Percentiles rank a stretch among this genome's conserved stretches.
Conservation (phyloP, 106 monocot species). For the Dendrobium nobile region DNA sequence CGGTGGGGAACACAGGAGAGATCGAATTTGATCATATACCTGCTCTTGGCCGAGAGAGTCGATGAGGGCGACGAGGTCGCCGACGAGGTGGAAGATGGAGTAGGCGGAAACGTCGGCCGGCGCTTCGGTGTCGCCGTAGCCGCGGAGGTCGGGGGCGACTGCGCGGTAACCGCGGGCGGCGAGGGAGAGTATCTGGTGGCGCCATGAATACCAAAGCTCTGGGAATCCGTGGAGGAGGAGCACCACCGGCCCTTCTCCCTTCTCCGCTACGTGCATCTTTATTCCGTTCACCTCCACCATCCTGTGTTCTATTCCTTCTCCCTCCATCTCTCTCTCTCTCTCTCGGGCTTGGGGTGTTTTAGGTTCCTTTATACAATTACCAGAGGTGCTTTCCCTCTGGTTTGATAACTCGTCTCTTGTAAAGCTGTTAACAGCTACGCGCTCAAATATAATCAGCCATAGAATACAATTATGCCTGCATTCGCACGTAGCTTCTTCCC, state of each 20-base stretch:
- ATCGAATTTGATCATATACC: not conserved
- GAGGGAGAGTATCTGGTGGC: conserved; percentile 52
- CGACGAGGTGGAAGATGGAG: conserved; percentile 13
- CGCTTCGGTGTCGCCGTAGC: conserved; percentile 12
- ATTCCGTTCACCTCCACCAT: too few species aligned
- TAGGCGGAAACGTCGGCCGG: conserved; percentile 1
- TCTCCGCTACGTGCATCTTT: not conserved
- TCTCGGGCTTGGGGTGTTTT: not conserved
- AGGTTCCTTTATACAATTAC: too few species aligned
- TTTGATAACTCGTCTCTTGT: too few species aligned
- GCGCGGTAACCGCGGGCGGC: conserved; percentile 11
- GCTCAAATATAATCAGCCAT: too few species aligned
- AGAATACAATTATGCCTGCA: too few species aligned
- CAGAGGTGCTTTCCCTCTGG: too few species aligned
- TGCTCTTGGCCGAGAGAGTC: conserved; percentile 12
- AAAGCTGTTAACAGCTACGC: too few species aligned
- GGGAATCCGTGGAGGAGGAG: conserved; percentile 64
- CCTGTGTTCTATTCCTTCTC: conserved; percentile 28
- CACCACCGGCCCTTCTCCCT: conserved; percentile 7
- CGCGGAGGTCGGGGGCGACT: conserved; percentile 8
- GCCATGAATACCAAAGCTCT: conserved; percentile 72
- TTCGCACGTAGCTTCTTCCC: too few species aligned
- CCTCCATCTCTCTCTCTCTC: not conserved
- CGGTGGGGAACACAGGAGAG: not conserved
- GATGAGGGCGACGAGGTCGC: conserved; percentile 19